Base-by-base conservation (phyloP, 805 yeast species). In the Zygotorulaspora danielsina region DNA sequence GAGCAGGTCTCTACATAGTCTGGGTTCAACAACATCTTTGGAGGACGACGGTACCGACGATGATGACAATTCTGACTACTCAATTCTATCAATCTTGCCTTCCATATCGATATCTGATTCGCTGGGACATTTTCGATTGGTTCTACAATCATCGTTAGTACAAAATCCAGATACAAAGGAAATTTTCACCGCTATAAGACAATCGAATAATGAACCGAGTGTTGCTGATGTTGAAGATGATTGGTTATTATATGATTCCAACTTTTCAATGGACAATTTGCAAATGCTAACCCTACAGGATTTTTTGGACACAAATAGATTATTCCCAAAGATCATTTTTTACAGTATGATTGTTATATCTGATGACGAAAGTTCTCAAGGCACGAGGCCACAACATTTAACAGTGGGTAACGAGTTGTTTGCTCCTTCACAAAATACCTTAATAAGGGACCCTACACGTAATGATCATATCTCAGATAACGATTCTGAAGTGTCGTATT, bases 211-310 rank as follows among this genome's bases (percentile, higher is more conserved):
- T 33, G 53, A 51, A 24, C 55, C 57, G 1, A 47, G 51, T 15
- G 50, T 44, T 6, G 64, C 65, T 4, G 51, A 55, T 43, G 51
- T 62, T 26, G 56, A 57, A 11, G 71, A 67, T 34, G 70, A 67
- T 32, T 68, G 72, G 72, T 45, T 67, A 10, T 44, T 67, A 4
- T 68, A 67, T 38, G 72, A 68, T 45, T 54, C 63, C 3, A 46
- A 53, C 1, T 68, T 66, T 41, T 56, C 66, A 9, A 48, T 67
- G 54, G 48, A 57, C 19, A 67, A 67, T 44, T 43, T 67, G 30
- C 65, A 64, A 38, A 52, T 63, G 30, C 46, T 65, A 11, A 47
- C 57, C 5, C 37, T 67, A 6, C 59, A 58, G n/a, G 70, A 67
- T 37, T 49, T 63, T n/a, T 36, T 63, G 12, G 59, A 55, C 15